Percentiles rank a stretch among this genome's conserved stretches.
Evolutionary conservation across 768 basidiomycete genomes (phyloP).

Genomic region (Fibroporia radiculosa): DNA sequence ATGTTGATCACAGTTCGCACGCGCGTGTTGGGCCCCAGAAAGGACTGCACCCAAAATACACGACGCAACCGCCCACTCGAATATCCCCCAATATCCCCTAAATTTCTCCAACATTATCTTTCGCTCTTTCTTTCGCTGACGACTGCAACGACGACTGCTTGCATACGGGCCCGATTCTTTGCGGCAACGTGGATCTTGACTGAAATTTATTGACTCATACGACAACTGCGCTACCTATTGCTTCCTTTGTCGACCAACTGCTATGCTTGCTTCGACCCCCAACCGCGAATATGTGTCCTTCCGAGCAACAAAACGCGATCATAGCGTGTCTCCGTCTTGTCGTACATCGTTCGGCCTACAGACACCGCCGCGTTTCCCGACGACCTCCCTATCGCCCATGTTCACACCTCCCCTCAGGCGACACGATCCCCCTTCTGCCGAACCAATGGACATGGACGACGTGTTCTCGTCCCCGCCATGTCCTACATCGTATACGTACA

Average conservation of each 20-base stretch:
- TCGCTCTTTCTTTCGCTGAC: constrained; percentile 6
- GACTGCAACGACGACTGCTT: constrained; percentile 7
- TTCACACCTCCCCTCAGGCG: constrained; percentile 53
- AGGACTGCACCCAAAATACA: background rate
- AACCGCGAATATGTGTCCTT: constrained; percentile 28
- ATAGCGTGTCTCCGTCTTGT: constrained; percentile 27
- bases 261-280: constrained; percentile 26
- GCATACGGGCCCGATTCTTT: background rate
- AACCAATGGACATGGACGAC: constrained; percentile 36
- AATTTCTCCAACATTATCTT: constrained; percentile 4
- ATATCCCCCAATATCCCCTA: constrained; percentile 1
- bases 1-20: constrained; percentile 7
- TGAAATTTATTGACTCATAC: background rate
- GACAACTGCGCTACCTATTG: constrained; percentile 6
- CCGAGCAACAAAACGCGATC: constrained; percentile 24
- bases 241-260: constrained; percentile 19
- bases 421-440: constrained; percentile 31
- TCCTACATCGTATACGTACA: constrained; percentile 33
- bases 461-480: constrained; percentile 38
- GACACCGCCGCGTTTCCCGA: constrained; percentile 27
- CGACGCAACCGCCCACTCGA: background rate
- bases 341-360: constrained; percentile 16
- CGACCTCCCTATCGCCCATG: constrained; percentile 48
- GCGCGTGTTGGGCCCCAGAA: constrained; percentile 1
- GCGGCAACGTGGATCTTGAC: constrained; percentile 1